These are phyloP conservation scores for Daldinia vernicosa DNA, from an alignment of 495 filamentous ascomycete species.

Conservation along the genomic window DNA sequence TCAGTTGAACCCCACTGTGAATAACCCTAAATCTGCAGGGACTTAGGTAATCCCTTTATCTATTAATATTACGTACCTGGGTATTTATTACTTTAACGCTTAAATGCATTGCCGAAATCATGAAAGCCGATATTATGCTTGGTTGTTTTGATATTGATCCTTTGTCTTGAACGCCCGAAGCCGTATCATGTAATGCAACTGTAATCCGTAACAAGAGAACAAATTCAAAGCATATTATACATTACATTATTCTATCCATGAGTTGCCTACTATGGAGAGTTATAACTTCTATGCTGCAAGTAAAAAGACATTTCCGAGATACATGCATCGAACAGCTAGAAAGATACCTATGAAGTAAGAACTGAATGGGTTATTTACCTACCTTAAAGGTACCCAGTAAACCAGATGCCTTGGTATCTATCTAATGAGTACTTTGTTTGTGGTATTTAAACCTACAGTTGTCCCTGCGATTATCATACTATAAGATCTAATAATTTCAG, in stretches of 20 bases:
- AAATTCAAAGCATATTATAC: no score
- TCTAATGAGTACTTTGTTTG: no score
- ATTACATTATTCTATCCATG: no score
- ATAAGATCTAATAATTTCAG: neutral
- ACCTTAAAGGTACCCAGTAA: no score
- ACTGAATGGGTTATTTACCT: neutral
- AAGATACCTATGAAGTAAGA: neutral
- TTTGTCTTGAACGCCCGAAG: no score
- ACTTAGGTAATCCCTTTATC: conserved; percentile 2
- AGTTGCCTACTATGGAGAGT: neutral
- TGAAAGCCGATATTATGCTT: no score
- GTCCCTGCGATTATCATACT: neutral
- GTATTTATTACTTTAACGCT: neutral
- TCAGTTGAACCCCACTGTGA: conserved; percentile 19
- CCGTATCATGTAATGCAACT: no score
- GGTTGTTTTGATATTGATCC: no score
- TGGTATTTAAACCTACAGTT: no score
- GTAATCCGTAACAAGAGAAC: no score
- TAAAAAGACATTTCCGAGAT: neutral
- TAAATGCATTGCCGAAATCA: neutral
- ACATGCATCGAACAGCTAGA: neutral
- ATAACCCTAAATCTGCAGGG: conserved; percentile 4
- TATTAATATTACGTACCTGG: neutral
- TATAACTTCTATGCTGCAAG: neutral
- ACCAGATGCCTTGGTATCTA: no score